Evolutionary conservation across 345 rosid species (phyloP), one percentile per base, ranked within the genome.

Genomic region (Lepidium sativum): DNA sequence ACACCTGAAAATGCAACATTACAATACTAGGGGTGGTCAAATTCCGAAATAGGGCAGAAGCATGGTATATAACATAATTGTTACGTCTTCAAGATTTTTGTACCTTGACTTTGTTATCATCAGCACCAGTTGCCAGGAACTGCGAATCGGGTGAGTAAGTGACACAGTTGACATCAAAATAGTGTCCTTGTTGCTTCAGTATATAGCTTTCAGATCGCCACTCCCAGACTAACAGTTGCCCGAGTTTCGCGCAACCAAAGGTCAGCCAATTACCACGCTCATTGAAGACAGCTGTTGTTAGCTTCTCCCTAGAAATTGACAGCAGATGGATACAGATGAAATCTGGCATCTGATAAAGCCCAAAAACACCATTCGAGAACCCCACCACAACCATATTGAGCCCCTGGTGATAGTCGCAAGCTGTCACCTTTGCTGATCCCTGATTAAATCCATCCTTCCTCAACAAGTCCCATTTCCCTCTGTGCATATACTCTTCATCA

Each of bases 21-120:
- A 11, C 9, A 42, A 72, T 51, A 66, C 15, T 35, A 0, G 2
- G 3, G 16, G 8, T 35, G 34, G 15, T 27, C 63, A 34, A 23
- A 29, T 27, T 35, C 50, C 45, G 34, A 47, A 53, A 17, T 20
- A 40, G 11, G 65, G 25, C 31, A 54, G 34, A 38, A 64, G 20
- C 29, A 60, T 6, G 58, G 29, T 44, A 21, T 7, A 45, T 16
- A 65, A 31, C 7, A 35, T 12, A 32, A 17, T 1, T 37, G 58
- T 1, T 13, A 43, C 10, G 20, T 14, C 56, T 42, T 14, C 9
- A 15, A 49, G 12, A 42, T 60, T 51, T 52, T 9, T 23, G 51
- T 76, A 90, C 99, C 96, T 94, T 90, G 77, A 94, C 86, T 94
- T 94, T 94, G 73, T 90, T 89, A 80, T 94, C 99, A 67, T 94